phyloP scores from a whole-genome alignment of 331 rosid species.

The Acacia concinna region DNA sequence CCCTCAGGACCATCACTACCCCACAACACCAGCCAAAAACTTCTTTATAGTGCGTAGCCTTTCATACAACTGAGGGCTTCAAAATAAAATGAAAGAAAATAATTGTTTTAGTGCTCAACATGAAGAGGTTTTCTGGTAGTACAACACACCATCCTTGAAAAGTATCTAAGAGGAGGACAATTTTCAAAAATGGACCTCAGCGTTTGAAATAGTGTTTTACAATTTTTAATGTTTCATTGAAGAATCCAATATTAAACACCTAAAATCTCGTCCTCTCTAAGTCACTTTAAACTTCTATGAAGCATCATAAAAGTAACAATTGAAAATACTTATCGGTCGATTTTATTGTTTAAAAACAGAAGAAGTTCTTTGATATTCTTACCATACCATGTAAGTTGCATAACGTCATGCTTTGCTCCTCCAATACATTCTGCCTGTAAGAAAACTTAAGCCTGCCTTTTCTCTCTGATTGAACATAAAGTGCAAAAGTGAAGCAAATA shows the following conservation, averaged over 20 bases:
- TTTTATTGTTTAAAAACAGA: background rate
- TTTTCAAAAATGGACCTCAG: background rate
- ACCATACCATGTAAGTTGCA: constrained; percentile 1
- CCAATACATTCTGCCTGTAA: constrained; percentile 7
- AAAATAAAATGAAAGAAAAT: constrained; percentile 17
- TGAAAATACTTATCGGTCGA: constrained; percentile 15
- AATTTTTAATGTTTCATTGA: background rate
- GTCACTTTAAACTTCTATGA: background rate
- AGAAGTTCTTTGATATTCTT: background rate
- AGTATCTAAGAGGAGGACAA: background rate
- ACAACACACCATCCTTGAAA: background rate
- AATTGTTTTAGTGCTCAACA: background rate
- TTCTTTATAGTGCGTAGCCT: constrained; percentile 17
- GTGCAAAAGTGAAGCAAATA: constrained; percentile 36
- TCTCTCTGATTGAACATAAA: constrained; percentile 26
- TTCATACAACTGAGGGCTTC: constrained; percentile 20
- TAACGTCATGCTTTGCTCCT: constrained; percentile 5
- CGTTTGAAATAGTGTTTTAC: background rate
- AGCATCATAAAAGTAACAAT: background rate
- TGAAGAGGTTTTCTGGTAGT: background rate
- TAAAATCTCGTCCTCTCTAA: background rate
- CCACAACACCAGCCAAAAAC: constrained; percentile 25
- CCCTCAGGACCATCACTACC: constrained; percentile 22
- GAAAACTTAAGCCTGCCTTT: constrained; percentile 38
- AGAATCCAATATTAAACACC: background rate